Evolutionary conservation across 345 rosid species (phyloP), one percentile per base, ranked within the genome.

Genomic region (Sisymbrium irio): DNA sequence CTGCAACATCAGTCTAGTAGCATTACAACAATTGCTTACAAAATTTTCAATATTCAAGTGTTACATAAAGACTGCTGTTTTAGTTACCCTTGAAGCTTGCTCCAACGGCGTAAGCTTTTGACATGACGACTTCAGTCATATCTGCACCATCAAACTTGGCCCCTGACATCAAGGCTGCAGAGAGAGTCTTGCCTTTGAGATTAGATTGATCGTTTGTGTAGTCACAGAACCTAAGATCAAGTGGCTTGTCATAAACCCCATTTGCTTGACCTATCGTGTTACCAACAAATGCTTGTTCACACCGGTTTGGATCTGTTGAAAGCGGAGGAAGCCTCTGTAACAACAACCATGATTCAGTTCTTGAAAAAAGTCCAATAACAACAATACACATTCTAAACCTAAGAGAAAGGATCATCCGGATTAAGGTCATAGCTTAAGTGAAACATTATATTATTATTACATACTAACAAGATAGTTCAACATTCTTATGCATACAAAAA

Each of bases 61-160:
- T 3, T 39, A 27, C 9, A 36, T 18, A 30, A 30, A 17, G 14
- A 22, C 9, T 61, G 25, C 54, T 30, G 14, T 27, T 20, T 46
- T 54, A 15, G 18, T 58, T 72, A 91, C 98, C 97, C 69, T 88
- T 87, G 80, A 94, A 94, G 85, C 98, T 94, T 64, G 97, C 98
- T 80, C 88, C 97, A 6, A 84, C 98, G 44, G 98, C 98, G 60
- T 88, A 91, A 59, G 98, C 98, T 83, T 94, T 94, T 14, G 97
- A 94, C 97, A 94, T 94, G n/a, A 94, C 90, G 8, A 89, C 98
- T 78, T 91, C 98, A 9, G 97, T 27, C 97, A 91, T 94, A 72
- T 94, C 96, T 2, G 98, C 98, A 58, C 97, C 98, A 79, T 94
- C 98, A 62, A 94, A 94, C 83, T 94, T 94, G 74, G 98, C 97